Conservation (phyloP, 202 grass and related monocot genomes). For the Carex arenaria region DNA sequence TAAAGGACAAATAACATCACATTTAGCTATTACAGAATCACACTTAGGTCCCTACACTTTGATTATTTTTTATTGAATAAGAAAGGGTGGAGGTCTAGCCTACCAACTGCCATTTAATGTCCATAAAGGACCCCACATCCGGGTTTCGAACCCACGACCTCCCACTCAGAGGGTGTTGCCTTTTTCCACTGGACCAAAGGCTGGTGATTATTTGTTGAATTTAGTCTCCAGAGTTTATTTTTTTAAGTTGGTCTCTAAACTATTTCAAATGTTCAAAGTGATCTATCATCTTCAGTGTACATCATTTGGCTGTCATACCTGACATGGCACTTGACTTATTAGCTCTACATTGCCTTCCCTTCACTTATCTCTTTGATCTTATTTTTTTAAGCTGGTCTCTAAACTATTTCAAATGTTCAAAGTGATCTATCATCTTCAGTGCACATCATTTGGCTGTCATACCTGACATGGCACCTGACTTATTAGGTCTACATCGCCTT, state of each 20-base stretch:
- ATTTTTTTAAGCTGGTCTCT: not conserved
- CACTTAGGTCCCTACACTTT: not conserved
- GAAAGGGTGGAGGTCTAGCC: too few species aligned
- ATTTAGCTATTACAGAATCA: not conserved
- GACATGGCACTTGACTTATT: not conserved
- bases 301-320: conserved; percentile 3
- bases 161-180: too few species aligned
- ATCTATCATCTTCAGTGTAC: not conserved
- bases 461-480: not conserved
- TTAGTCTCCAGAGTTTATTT: not conserved
- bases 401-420: not conserved
- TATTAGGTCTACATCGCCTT: not conserved
- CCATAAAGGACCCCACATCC: too few species aligned
- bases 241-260: not conserved
- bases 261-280: not conserved
- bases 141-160: too few species aligned
- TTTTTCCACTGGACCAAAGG: too few species aligned
- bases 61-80: not conserved
- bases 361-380: not conserved
- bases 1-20: not conserved
- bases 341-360: not conserved
- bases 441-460: not conserved
- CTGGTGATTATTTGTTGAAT: not conserved
- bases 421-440: not conserved
- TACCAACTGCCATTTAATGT: too few species aligned